Base-by-base conservation (phyloP, 2,329 filamentous ascomycete genomes). In the Sporothrix pseudoabietina region DNA sequence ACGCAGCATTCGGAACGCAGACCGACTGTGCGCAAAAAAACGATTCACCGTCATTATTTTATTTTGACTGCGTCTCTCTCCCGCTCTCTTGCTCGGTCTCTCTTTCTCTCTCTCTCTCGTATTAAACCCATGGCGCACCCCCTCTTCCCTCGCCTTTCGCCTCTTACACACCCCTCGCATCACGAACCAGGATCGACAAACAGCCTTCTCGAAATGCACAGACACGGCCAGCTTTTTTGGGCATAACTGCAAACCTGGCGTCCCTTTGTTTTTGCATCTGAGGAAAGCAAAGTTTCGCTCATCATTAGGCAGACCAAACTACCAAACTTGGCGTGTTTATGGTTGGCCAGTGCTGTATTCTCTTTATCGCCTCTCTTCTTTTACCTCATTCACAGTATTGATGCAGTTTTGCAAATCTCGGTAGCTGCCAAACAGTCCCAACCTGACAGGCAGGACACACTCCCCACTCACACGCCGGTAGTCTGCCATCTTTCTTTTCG, bases 361-460 rank as follows among this genome's bases (percentile, higher is more conserved):
- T 35, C 52, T 54, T 30, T 14, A n/a, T 49, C 30, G 32, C 44
- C 39, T 49, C 32, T 30, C n/a, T 22, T 12, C 32, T 65, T 65
- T 41, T 14, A 16, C n/a, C 16, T 65, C 41, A 19, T 8, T 32
- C n/a, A 65, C 44, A 9, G 19, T n/a, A 22, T 30, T 32, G 57
- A 49, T 72, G 49, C 49, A 35, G 61, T 69, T 72, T 72, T 49
- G 71, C 71, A 72, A 72, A 72, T 72, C 71, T 49, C 59, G 47
- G 70, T 44, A 66, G 10, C 16, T 55, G 47, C 32, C 44, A 72
- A 72, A 66, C 47, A 57, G 30, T 19, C 14, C 44, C 30, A 30
- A 55, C 22, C 44, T 44, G 44, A 49, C 44, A 19, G 57, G 30
- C 30, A 52, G 32, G 19, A 47, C 14, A 3, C 16, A 16, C 69